These are phyloP conservation scores for Leptographium procerum DNA, from an alignment of 2,329 filamentous ascomycete species.

Conservation along the genomic window DNA sequence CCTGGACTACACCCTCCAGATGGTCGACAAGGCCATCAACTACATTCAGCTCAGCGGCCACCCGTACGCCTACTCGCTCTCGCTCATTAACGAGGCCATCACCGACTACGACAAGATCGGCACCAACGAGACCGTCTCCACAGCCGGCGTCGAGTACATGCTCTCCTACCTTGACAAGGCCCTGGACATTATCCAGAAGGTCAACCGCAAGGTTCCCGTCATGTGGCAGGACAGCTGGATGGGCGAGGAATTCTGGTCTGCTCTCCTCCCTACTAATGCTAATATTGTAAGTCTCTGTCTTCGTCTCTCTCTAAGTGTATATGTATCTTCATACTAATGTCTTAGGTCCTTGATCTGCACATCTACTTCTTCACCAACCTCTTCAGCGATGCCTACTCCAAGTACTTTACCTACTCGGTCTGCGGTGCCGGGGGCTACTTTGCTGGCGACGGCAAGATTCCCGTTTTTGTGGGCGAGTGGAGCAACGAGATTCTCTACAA, in stretches of 20 bases:
- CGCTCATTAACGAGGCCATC: conserved; percentile 6
- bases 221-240: conserved; percentile 6
- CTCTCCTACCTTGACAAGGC: not conserved
- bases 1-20: conserved; percentile 4
- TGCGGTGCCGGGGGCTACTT: conserved; percentile 4
- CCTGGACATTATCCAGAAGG: not conserved
- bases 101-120: not conserved
- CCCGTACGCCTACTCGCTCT: conserved; percentile 1
- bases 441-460: not conserved
- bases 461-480: conserved; percentile 7
- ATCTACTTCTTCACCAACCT: conserved; percentile 6
- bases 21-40: conserved; percentile 1
- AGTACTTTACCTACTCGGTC: conserved; percentile 4
- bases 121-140: not conserved
- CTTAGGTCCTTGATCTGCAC: conserved; percentile 3
- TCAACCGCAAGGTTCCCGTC: conserved; percentile 2
- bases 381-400: conserved; percentile 1
- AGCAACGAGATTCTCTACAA: conserved; percentile 5
- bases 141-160: conserved; percentile 1
- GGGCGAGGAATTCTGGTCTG: conserved; percentile 2
- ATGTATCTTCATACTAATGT: not conserved
- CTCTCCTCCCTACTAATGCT: not conserved
- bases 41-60: conserved; percentile 2
- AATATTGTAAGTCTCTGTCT: not conserved
- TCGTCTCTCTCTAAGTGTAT: not conserved